Evolutionary conservation across 2,329 filamentous ascomycete genomes (phyloP).

Genomic region (Fusarium succisae): DNA sequence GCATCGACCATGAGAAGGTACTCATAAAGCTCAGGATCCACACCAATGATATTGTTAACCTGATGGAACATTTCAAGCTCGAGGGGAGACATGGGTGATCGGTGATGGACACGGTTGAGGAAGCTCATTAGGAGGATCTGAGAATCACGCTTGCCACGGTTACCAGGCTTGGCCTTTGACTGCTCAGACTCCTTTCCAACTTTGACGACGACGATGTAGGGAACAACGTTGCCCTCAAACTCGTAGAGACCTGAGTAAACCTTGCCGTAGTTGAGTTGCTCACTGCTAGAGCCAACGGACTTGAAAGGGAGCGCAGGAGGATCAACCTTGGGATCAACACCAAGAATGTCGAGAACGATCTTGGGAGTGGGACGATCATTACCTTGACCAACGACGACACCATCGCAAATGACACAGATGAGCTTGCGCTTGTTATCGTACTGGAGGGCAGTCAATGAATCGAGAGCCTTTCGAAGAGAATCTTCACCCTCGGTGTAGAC

Average conservation of each 20-base stretch:
- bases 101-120: slow-evolving; percentile 96
- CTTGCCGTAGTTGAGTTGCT: slow-evolving; percentile 98
- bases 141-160: slow-evolving; percentile 97
- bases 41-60: slow-evolving; percentile 98
- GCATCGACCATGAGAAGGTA: slow-evolving; percentile 98
- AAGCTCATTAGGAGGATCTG: slow-evolving; percentile 97
- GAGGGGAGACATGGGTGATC: slow-evolving; percentile 91
- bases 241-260: slow-evolving; percentile 98
- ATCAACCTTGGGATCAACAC: slow-evolving; percentile 96
- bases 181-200: slow-evolving; percentile 97
- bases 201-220: slow-evolving; percentile 95
- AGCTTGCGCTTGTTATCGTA: slow-evolving; percentile 99
- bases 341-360: slow-evolving; percentile 96
- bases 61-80: slow-evolving; percentile 99
- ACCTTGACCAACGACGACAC: slow-evolving; percentile 93
- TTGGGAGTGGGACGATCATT: slow-evolving; percentile 97
- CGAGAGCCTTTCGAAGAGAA: slow-evolving; percentile 88
- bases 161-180: slow-evolving; percentile 89
- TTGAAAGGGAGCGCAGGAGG: slow-evolving; percentile 94
- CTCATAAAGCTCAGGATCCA: slow-evolving; percentile 96
- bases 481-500: slow-evolving; percentile 99
- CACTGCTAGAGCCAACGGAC: slow-evolving; percentile 85
- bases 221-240: slow-evolving; percentile 96
- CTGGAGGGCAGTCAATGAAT: slow-evolving; percentile 91
- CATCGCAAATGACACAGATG: slow-evolving; percentile 95